phyloP scores from a whole-genome alignment of 768 basidiomycete species.

The Chalciporus chontae region DNA sequence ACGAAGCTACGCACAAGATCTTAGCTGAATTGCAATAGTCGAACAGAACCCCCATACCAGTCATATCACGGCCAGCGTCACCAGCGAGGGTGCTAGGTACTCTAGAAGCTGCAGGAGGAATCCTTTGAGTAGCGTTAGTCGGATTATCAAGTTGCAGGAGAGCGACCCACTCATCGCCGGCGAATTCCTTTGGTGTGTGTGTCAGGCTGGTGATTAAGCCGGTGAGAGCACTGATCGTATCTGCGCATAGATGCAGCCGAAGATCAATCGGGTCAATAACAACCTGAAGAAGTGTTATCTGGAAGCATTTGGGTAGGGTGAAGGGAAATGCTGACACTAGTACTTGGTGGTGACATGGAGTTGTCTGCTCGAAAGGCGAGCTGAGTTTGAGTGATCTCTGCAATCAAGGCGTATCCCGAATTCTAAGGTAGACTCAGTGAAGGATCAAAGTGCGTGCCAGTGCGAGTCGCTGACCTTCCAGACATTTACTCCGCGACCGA shows the following conservation, averaged over 20 bases:
- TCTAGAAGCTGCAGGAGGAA: conserved; percentile 4
- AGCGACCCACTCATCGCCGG: conserved; percentile 25
- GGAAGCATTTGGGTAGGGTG: neutral
- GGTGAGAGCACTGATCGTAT: conserved; percentile 60
- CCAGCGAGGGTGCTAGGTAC: conserved; percentile 5
- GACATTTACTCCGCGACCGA: conserved; percentile 37
- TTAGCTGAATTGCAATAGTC: neutral
- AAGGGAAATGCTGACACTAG: conserved; percentile 33
- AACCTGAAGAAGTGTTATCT: conserved; percentile 39
- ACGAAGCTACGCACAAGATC: conserved; percentile 45
- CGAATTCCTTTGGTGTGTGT: conserved; percentile 36
- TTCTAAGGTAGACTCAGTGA: conserved; percentile 34
- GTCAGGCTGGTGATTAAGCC: conserved; percentile 53
- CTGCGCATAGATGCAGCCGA: conserved; percentile 71
- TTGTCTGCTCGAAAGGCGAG: conserved; percentile 35
- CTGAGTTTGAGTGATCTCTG: conserved; percentile 53
- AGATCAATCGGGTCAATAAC: conserved; percentile 50
- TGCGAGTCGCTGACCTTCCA: conserved; percentile 60
- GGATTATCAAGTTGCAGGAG: neutral
- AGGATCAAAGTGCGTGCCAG: neutral
- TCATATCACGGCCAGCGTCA: conserved; percentile 21
- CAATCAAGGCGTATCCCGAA: conserved; percentile 66
- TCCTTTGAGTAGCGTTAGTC: conserved; percentile 9
- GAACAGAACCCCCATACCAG: conserved; percentile 19
- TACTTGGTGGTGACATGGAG: conserved; percentile 32